Base-by-base conservation (phyloP, 345 rosid species). In the Pugionium cornutum region DNA sequence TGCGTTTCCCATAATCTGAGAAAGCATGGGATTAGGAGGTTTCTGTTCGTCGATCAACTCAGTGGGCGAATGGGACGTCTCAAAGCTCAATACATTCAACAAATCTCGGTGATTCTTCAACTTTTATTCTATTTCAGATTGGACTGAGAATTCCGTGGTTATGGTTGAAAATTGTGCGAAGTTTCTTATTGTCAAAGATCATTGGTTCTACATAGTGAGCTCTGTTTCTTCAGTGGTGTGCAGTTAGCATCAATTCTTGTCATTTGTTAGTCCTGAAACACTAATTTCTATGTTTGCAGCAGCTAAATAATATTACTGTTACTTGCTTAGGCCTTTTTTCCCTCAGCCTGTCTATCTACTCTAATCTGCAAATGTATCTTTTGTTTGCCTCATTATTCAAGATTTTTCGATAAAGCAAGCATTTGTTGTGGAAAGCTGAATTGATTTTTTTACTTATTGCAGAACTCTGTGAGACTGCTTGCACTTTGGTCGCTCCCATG, bases 1-100 rank as follows among this genome's bases (percentile, higher is more conserved):
- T 92, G 98, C 51, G 49, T 89, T 26, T 82, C 98, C 4, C 86
- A 82, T 75, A 87, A 87, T 75, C 73, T 92, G 33, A 72, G 96
- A n/a, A 89, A 92, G 75, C 82, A 89, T 64, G 87, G 95, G 56
- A 68, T 85, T 35, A 67, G 85, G 53, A 87, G 75, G 79, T 89
- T 92, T 53, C 72, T 92, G 32, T 89, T 92, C 9, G 91, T 89
- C 31, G 98, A 89, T 77, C 85, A 89, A 6, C 78, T 66, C 35
- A 69, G 80, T 50, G 89, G 88, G 5, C 86, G 78, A 31, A 73
- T 78, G 83, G 76, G 69, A 4, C 82, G 82, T 3, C 77, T 86
- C 62, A 45, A 78, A 33, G 71, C 67, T 54, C 82, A 41, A 54
- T 91, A 91, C 30, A 60, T 85, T 61, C 76, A 72, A 28, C 92